Conservation (phyloP, 2,329 filamentous ascomycete genomes). For the Phaeomoniella chlamydospora region DNA sequence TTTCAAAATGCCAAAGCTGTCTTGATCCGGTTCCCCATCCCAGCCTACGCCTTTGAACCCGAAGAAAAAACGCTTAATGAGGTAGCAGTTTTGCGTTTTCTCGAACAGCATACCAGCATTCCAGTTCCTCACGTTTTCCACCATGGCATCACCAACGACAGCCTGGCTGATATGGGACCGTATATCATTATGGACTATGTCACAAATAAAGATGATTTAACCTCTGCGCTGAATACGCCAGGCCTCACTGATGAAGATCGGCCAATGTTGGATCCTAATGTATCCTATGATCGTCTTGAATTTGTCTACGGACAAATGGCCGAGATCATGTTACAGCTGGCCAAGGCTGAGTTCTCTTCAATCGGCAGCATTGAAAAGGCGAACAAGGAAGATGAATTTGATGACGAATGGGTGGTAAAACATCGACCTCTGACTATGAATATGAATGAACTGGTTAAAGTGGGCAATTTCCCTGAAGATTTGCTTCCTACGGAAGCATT, state of each 20-base stretch:
- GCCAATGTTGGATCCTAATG: conserved; percentile 18
- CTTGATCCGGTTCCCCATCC: conserved; percentile 11
- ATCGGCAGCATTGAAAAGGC: conserved; percentile 24
- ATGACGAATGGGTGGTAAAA: conserved; percentile 14
- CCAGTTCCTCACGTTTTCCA: conserved; percentile 7
- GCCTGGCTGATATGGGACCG: conserved; percentile 12
- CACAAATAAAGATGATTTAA: conserved; percentile 10
- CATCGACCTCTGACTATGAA: conserved; percentile 24
- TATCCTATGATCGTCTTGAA: conserved; percentile 18
- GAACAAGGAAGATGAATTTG: too few species aligned
- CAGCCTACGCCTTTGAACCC: conserved; percentile 9
- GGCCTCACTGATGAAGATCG: conserved; percentile 9
- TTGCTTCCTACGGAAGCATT: conserved; percentile 11
- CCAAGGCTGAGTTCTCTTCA: conserved; percentile 15
- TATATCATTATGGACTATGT: conserved; percentile 22
- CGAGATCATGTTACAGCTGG: conserved; percentile 24
- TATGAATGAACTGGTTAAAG: conserved; percentile 23
- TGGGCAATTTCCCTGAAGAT: conserved; percentile 11
- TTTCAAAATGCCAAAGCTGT: conserved; percentile 7
- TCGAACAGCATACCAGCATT: conserved; percentile 8
- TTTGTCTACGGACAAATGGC: conserved; percentile 26
- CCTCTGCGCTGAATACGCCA: conserved; percentile 14
- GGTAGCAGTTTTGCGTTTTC: conserved; percentile 8
- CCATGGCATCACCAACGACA: conserved; percentile 6
- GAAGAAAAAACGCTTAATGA: conserved; percentile 13